phyloP scores from a whole-genome alignment of 192 early-diverging fungal genomes.

The Podila minutissima region DNA sequence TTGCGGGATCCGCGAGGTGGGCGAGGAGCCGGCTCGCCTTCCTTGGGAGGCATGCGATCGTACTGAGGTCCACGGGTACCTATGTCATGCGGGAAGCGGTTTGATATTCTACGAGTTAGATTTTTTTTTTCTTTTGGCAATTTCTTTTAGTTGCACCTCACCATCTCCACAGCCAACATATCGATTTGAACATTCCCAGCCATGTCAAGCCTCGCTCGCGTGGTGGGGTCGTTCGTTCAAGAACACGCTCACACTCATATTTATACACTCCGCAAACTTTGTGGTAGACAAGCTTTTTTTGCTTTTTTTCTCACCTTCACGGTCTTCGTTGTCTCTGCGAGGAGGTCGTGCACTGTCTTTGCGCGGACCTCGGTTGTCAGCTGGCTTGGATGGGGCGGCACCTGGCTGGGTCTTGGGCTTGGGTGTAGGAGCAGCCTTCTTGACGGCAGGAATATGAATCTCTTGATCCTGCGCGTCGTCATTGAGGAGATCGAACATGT shows the following conservation, averaged over 20 bases:
- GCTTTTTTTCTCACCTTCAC: not conserved
- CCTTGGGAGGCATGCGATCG: constrained; percentile 42
- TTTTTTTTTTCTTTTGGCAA: not conserved
- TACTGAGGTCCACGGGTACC: constrained; percentile 32
- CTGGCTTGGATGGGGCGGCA: constrained; percentile 10
- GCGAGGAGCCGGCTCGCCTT: constrained; percentile 36
- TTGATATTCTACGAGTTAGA: too few species aligned
- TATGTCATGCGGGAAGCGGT: not conserved
- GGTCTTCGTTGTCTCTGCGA: not conserved
- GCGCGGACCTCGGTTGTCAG: constrained; percentile 37
- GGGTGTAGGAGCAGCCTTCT: constrained; percentile 41
- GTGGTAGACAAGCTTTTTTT: constrained; percentile 11
- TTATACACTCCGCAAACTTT: too few species aligned
- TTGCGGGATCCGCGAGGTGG: constrained; percentile 55
- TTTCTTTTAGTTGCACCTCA: not conserved
- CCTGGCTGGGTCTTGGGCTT: constrained; percentile 5
- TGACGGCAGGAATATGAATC: constrained; percentile 49
- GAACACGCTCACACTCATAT: too few species aligned
- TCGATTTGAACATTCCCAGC: too few species aligned
- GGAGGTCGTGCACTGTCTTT: constrained; percentile 14
- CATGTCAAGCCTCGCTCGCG: too few species aligned
- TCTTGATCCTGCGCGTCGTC: constrained; percentile 64
- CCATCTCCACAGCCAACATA: not conserved
- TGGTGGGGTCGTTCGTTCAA: too few species aligned
- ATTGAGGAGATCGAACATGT: constrained; percentile 75